Evolutionary conservation across 257 asterid species (phyloP).

Genomic region (Plantago major): DNA sequence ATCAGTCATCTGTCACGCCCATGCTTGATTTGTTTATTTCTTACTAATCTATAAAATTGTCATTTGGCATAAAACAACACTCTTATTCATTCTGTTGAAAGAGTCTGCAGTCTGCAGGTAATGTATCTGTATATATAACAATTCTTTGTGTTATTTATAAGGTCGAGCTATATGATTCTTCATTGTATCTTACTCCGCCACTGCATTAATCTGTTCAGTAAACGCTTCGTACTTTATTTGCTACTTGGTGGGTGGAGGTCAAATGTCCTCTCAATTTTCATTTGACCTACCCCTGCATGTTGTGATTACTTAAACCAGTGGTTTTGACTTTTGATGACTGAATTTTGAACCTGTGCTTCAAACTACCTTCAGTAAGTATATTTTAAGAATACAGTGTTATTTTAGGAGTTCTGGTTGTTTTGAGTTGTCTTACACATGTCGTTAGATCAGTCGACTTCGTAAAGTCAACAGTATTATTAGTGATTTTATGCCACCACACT

Average conservation of each 20-base stretch:
- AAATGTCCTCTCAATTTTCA: neutral
- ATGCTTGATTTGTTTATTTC: too few relatives aligned
- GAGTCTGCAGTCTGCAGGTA: too few relatives aligned
- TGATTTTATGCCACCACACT: slow-evolving; percentile 8
- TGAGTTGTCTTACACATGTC: neutral
- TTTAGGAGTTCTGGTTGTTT: neutral
- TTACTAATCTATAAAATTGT: too few relatives aligned
- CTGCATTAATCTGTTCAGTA: neutral
- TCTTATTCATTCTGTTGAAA: too few relatives aligned
- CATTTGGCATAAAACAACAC: too few relatives aligned
- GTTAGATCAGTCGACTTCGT: slow-evolving; percentile 25
- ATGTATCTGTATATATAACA: too few relatives aligned
- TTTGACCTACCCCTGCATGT: slow-evolving; percentile 10
- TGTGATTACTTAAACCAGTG: neutral
- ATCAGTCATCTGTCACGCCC: too few relatives aligned
- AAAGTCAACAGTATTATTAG: slow-evolving; percentile 23
- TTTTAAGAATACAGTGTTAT: neutral
- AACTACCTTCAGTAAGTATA: neutral
- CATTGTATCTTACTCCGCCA: slow-evolving; percentile 9
- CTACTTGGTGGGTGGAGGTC: neutral
- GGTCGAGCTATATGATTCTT: neutral
- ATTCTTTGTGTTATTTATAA: too few relatives aligned
- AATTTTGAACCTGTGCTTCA: neutral
- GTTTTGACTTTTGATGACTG: too few relatives aligned
- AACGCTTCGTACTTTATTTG: slow-evolving; percentile 4